These are phyloP conservation scores for Fusarium sp. DNA, from an alignment of 2,329 filamentous ascomycete genomes.

Conservation along the genomic window DNA sequence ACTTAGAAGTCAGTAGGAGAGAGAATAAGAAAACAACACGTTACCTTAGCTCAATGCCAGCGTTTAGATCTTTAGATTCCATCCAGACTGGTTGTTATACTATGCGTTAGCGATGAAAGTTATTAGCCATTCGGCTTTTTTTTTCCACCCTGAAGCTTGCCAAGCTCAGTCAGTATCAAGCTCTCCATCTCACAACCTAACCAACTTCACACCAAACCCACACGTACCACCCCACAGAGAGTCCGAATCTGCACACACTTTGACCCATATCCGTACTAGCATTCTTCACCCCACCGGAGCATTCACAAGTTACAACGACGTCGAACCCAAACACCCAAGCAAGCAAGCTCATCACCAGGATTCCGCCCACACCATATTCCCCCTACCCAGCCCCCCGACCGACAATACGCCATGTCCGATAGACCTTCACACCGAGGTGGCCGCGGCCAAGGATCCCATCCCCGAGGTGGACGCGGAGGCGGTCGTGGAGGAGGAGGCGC, in stretches of 20 bases:
- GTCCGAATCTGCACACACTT: neutral
- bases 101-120: too few relatives aligned
- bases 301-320: conserved; percentile 40
- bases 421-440: conserved; percentile 62
- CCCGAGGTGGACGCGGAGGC: conserved; percentile 59
- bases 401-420: conserved; percentile 61
- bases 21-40: too few relatives aligned
- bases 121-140: too few relatives aligned
- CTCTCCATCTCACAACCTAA: neutral
- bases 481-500: conserved; percentile 60
- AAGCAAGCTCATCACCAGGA: conserved; percentile 31
- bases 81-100: neutral
- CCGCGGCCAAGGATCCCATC: conserved; percentile 57
- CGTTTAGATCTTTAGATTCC: too few relatives aligned
- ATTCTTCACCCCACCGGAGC: conserved; percentile 36
- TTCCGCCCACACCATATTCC: neutral
- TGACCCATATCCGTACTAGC: conserved; percentile 16
- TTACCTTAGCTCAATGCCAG: neutral
- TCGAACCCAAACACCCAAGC: conserved; percentile 24
- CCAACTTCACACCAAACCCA: neutral
- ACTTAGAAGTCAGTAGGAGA: neutral
- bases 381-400: conserved; percentile 3
- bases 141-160: neutral
- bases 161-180: conserved; percentile 9
- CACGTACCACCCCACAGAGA: conserved; percentile 6